Evolutionary conservation across 1,139 yeast species (phyloP).

Genomic region (Yamadazyma dushanensis): DNA sequence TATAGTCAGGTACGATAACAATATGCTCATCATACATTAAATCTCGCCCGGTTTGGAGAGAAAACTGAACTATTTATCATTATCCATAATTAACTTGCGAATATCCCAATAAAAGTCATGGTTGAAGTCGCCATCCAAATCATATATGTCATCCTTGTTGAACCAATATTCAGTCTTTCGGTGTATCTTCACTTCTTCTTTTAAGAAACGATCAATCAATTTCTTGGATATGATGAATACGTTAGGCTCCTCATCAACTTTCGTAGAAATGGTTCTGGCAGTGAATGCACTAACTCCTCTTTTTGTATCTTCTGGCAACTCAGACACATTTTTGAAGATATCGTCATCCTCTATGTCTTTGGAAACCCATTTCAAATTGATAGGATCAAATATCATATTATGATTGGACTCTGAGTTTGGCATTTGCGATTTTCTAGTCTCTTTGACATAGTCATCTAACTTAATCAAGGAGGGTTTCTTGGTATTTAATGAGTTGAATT

Average conservation of each 20-base stretch:
- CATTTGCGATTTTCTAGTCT: slow-evolving; percentile 11
- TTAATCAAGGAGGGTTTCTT: slow-evolving; percentile 39
- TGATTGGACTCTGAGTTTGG: slow-evolving; percentile 19
- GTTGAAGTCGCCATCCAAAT: slow-evolving; percentile 22
- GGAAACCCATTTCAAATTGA: slow-evolving; percentile 57
- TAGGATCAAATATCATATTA: slow-evolving; percentile 64
- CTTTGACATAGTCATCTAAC: slow-evolving; percentile 25
- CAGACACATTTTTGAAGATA: slow-evolving; percentile 42
- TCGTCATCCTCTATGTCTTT: slow-evolving; percentile 38
- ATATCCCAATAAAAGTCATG: slow-evolving; percentile 54
- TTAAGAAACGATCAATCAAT: slow-evolving; percentile 40
- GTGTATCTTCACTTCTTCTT: slow-evolving; percentile 52
- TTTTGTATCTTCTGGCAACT: slow-evolving; percentile 6
- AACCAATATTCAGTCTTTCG: slow-evolving; percentile 57
- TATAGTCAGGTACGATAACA: too few species aligned
- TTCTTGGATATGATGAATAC: slow-evolving; percentile 46
- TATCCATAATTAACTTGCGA: slow-evolving; percentile 51
- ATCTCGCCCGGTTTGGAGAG: too few species aligned
- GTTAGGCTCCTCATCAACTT: slow-evolving; percentile 24
- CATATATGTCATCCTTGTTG: slow-evolving; percentile 36
- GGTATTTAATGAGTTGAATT: slow-evolving; percentile 38
- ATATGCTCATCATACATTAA: too few species aligned
- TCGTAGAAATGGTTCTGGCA: slow-evolving; percentile 37
- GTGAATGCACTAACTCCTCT: slow-evolving; percentile 32
- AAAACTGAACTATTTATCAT: slow-evolving; percentile 18